Evolutionary conservation across 345 rosid species (phyloP), one percentile per base, ranked within the genome.

Genomic region (Eucalyptus regnans): DNA sequence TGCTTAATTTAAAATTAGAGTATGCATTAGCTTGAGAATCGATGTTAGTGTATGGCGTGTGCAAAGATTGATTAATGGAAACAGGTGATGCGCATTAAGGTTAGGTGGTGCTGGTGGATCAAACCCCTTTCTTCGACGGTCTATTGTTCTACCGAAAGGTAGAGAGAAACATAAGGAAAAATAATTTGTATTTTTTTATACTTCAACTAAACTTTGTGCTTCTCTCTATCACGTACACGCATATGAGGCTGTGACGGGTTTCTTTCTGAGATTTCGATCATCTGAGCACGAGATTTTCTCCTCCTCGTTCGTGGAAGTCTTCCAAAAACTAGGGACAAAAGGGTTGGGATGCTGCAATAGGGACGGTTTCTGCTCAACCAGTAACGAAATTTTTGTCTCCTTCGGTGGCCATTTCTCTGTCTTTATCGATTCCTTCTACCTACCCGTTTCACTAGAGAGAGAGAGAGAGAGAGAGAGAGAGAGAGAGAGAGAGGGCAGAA

Each of bases 41-140:
- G 29, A 25, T 11, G 84, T 76, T 76, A 76, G 84, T 41, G 7
- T 20, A 41, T 76, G 84, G 84, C 29, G 84, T 76, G 5, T 41
- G 10, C 84, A 41, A 41, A 76, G 48, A 6, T 76, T 76, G 48
- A 76, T 76, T 20, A 76, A 41, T 76, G 84, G 84, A 76, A 12
- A 41, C 84, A 41, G 84, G 48, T 76, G 84, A 76, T 76, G 43
- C 29, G 84, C 48, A 76, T 22, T 20, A 18, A 11, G 81, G 93
- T 90, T 92, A 90, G 92, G 92, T 90, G 60, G 87, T 90, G 71
- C 88, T 87, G 93, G 89, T 90, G 66, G 89, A 93, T 92, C 94
- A 90, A 91, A 90, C 89, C 90, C 87, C 22, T 25, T 54, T 37
- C 68, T 56, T 87, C 56, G 50, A 90, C 81, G 51, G 48, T 56